Percentiles rank a stretch among this genome's conserved stretches.
Conservation (phyloP, 352 stramenopile genomes). For the Blastocystis sp. region DNA sequence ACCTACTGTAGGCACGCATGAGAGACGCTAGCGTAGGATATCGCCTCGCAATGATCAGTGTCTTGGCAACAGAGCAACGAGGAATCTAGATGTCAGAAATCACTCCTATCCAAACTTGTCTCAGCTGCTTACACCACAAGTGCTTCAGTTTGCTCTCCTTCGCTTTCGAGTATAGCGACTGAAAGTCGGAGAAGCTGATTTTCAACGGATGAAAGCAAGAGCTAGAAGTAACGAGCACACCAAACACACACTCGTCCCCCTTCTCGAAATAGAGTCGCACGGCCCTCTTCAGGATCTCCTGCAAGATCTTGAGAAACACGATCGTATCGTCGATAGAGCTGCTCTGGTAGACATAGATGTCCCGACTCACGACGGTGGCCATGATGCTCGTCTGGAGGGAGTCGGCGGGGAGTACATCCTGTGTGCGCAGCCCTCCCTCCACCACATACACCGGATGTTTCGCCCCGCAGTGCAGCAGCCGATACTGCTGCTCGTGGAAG, state of each 20-base stretch:
- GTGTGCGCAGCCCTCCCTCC: conserved; percentile 58
- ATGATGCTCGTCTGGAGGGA: conserved; percentile 1
- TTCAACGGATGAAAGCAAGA: conserved; percentile 24
- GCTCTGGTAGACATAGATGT: conserved; percentile 48
- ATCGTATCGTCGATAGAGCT: conserved; percentile 56
- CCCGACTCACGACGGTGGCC: not conserved
- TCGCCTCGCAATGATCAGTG: not conserved
- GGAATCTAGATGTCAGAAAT: not conserved
- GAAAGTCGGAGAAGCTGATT: not conserved
- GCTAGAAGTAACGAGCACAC: not conserved
- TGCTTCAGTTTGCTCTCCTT: not conserved
- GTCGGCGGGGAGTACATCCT: conserved; percentile 21
- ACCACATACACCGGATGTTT: conserved; percentile 64
- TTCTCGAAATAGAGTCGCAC: not conserved
- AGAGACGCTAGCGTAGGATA: conserved; percentile 33
- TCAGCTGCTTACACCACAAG: conserved; percentile 30
- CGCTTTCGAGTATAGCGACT: conserved; percentile 11
- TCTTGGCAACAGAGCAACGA: conserved; percentile 33
- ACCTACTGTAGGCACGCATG: not conserved
- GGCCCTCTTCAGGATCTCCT: not conserved
- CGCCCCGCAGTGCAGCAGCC: conserved; percentile 63
- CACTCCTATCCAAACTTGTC: not conserved
- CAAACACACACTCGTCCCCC: not conserved
- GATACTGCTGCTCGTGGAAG: conserved; percentile 66
- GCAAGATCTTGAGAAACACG: conserved; percentile 40